A percentile compares a stretch with the other conserved stretches of the same genome.
These are phyloP conservation scores for Phytophthora syringae DNA, from an alignment of 352 stramenopile species.

Conservation along the genomic window DNA sequence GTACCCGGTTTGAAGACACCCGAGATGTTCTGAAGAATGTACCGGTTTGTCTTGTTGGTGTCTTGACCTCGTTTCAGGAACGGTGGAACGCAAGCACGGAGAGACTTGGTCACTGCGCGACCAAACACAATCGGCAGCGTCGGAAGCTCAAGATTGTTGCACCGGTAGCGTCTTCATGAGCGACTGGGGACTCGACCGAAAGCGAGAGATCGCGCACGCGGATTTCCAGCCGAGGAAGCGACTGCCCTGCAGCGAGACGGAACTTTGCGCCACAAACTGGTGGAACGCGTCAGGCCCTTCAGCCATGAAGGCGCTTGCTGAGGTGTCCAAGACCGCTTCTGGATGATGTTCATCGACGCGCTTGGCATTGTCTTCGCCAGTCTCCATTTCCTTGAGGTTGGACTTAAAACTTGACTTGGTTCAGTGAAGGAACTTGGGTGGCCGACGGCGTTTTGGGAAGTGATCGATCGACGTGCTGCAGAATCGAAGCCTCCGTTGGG, in stretches of 20 bases:
- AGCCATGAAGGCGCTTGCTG: constrained; percentile 31
- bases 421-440: too few relatives aligned
- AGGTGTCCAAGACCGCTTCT: constrained; percentile 11
- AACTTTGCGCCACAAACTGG: constrained; percentile 37
- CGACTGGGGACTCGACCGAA: constrained; percentile 21
- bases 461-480: constrained; percentile 29
- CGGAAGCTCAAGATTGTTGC: constrained; percentile 30
- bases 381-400: constrained; percentile 14
- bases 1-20: constrained; percentile 51
- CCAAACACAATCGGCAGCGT: constrained; percentile 36
- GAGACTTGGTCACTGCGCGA: constrained; percentile 16
- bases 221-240: constrained; percentile 51
- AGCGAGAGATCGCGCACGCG: constrained; percentile 45
- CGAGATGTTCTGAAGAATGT: constrained; percentile 47
- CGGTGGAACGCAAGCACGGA: constrained; percentile 3
- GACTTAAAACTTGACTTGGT: neutral
- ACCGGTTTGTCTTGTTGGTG: constrained; percentile 14
- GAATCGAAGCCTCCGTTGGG: too few relatives aligned
- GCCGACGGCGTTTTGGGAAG: constrained; percentile 21
- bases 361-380: constrained; percentile 8
- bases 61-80: constrained; percentile 7
- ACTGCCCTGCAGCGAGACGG: constrained; percentile 28
- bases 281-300: constrained; percentile 44
- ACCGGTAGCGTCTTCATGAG: constrained; percentile 6
- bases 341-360: neutral